Evolutionary conservation across 176 grass and related monocot species (phyloP).

Genomic region (Urochloa ruziziensis): DNA sequence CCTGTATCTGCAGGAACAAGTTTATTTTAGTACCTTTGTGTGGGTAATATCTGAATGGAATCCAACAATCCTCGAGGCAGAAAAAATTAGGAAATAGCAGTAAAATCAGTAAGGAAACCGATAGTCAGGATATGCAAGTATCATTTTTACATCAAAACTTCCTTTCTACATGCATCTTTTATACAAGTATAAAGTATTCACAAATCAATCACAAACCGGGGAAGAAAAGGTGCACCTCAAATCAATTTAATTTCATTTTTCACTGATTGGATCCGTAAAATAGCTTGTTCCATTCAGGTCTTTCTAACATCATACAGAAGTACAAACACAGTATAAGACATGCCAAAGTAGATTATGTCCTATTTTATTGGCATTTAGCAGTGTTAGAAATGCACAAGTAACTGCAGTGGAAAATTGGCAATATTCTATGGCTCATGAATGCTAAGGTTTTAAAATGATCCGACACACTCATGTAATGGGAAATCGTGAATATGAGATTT

Average conservation of each 20-base stretch:
- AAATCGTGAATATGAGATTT: not conserved
- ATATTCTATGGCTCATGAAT: not conserved
- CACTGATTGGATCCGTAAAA: not conserved
- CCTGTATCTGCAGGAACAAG: conserved; percentile 86
- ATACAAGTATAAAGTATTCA: conserved; percentile 2
- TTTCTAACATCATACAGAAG: not conserved
- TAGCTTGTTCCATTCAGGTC: not conserved
- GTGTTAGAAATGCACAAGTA: not conserved
- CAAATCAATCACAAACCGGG: not conserved
- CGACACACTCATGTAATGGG: not conserved
- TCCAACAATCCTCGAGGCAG: not conserved
- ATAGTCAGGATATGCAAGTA: not conserved
- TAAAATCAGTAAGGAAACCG: not conserved
- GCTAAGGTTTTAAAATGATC: not conserved
- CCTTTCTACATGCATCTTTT: conserved; percentile 16
- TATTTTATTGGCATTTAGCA: not conserved
- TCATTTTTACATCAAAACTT: not conserved
- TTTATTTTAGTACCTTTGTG: not conserved
- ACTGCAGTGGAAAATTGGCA: not conserved
- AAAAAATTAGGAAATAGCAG: conserved; percentile 11
- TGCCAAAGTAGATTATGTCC: not conserved
- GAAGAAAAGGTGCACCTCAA: not conserved
- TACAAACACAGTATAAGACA: not conserved
- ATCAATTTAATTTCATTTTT: conserved; percentile 5
- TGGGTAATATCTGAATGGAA: conserved; percentile 25